Evolutionary conservation across 345 rosid genomes (phyloP).

Genomic region (Cochlearia excelsa): DNA sequence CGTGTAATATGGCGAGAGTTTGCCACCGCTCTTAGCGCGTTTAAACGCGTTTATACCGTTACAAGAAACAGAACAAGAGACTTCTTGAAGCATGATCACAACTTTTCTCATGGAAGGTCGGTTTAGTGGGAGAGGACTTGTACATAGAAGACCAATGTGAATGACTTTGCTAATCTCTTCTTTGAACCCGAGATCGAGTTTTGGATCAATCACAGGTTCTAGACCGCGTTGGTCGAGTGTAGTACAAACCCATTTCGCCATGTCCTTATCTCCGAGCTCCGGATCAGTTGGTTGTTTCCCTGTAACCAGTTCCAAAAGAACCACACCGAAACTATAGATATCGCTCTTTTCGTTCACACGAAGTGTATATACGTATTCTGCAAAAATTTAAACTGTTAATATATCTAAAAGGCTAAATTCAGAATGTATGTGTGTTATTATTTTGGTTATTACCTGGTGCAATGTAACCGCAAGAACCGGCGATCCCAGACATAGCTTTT

Average conservation of each 20-base stretch:
- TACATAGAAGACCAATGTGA: conserved; percentile 68
- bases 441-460: conserved; percentile 68
- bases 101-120: conserved; percentile 92
- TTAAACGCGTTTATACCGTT: conserved; percentile 32
- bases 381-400: conserved; percentile 9
- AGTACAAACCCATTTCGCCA: conserved; percentile 72
- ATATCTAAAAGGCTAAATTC: too few relatives aligned
- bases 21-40: conserved; percentile 45
- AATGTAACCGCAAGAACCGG: conserved; percentile 90
- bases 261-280: conserved; percentile 70
- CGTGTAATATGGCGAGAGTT: conserved; percentile 62
- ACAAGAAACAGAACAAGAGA: conserved; percentile 27
- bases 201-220: conserved; percentile 60
- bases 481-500: conserved; percentile 78
- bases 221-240: conserved; percentile 50
- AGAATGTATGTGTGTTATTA: too few relatives aligned
- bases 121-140: conserved; percentile 65
- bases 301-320: conserved; percentile 71
- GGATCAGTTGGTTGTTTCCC: conserved; percentile 69
- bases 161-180: conserved; percentile 65
- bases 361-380: conserved; percentile 86
- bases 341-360: conserved; percentile 95
- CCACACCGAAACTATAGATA: conserved; percentile 87
- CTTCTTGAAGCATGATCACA: conserved; percentile 80
- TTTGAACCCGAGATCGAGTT: conserved; percentile 46